A percentile compares a stretch with the other conserved stretches of the same genome.
These are phyloP conservation scores for Sanguinoderma infundibulare DNA, from an alignment of 1,284 basidiomycete genomes.

Conservation along the genomic window DNA sequence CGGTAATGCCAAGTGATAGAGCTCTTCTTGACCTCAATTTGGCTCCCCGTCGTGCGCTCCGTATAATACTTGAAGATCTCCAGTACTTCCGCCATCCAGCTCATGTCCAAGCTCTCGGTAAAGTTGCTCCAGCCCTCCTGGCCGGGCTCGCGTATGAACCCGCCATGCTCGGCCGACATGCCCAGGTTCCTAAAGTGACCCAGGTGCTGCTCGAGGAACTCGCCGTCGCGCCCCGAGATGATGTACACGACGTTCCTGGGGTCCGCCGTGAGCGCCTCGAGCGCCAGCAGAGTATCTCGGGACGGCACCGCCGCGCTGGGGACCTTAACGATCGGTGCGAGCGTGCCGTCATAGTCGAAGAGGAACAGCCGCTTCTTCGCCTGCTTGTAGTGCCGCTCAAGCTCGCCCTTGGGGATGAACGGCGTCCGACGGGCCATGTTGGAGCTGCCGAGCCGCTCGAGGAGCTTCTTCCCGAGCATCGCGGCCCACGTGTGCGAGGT, in stretches of 20 bases:
- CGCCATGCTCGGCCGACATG: constrained; percentile 96
- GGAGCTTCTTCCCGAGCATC: constrained; percentile 86
- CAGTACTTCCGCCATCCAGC: constrained; percentile 95
- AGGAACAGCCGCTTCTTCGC: constrained; percentile 89
- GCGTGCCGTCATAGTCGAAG: constrained; percentile 98
- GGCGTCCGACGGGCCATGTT: constrained; percentile 90
- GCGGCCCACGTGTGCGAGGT: constrained; percentile 97
- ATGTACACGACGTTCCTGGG: constrained; percentile 94
- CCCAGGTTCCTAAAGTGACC: constrained; percentile 86
- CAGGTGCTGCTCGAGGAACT: constrained; percentile 91
- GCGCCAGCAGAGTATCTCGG: constrained; percentile 73
- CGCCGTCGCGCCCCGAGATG: constrained; percentile 95
- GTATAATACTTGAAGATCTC: constrained; percentile 98
- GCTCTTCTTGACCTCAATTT: constrained; percentile 96
- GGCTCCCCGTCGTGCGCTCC: constrained; percentile 91
- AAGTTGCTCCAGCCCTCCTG: constrained; percentile 82
- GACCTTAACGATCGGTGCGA: constrained; percentile 95
- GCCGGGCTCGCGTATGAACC: constrained; percentile 84
- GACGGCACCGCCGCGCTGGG: constrained; percentile 91
- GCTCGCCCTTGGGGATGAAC: constrained; percentile 69
- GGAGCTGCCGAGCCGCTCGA: constrained; percentile 81
- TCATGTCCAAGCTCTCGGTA: constrained; percentile 93
- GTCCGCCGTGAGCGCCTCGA: constrained; percentile 77
- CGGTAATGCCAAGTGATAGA: constrained; percentile 99
- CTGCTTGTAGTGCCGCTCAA: constrained; percentile 69